Percentiles rank a stretch among this genome's conserved stretches.
Evolutionary conservation across 2,329 filamentous ascomycete species (phyloP).

Genomic region (Diaporthe citri): DNA sequence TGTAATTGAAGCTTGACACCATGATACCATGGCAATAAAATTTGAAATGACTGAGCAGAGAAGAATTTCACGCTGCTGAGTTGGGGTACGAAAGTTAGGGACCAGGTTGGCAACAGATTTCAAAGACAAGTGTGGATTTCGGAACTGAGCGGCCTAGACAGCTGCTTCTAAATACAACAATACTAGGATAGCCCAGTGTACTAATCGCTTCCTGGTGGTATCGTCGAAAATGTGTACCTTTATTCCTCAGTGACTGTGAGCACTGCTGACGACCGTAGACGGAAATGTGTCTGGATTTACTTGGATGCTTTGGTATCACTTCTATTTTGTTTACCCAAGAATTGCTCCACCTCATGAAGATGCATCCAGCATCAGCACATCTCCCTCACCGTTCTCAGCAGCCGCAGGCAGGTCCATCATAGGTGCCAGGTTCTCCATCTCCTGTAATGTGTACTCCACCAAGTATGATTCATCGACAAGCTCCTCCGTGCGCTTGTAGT

Average conservation of each 20-base stretch:
- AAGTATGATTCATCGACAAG: constrained; percentile 94
- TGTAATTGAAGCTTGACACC: no score
- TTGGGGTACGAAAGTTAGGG: no score
- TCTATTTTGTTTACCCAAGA: constrained; percentile 1
- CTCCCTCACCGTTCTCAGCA: constrained; percentile 40
- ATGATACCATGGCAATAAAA: no score
- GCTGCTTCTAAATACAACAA: no score
- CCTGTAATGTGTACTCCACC: constrained; percentile 90
- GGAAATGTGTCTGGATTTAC: background rate
- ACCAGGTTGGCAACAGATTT: no score
- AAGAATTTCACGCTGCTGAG: no score
- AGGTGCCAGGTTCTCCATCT: constrained; percentile 84
- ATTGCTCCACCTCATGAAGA: constrained; percentile 29
- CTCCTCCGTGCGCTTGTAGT: constrained; percentile 91
- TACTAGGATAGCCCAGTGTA: no score
- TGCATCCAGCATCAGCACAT: constrained; percentile 47
- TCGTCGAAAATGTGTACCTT: background rate
- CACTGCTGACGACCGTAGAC: background rate
- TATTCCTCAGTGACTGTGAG: background rate
- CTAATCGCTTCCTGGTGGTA: background rate
- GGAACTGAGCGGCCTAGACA: no score
- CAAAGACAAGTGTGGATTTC: no score
- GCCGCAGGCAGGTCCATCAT: constrained; percentile 45
- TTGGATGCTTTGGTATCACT: constrained; percentile 6
- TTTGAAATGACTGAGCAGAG: no score